These are phyloP conservation scores for Adansonia rubrostipa DNA, from an alignment of 441 rosid genomes.

Conservation along the genomic window DNA sequence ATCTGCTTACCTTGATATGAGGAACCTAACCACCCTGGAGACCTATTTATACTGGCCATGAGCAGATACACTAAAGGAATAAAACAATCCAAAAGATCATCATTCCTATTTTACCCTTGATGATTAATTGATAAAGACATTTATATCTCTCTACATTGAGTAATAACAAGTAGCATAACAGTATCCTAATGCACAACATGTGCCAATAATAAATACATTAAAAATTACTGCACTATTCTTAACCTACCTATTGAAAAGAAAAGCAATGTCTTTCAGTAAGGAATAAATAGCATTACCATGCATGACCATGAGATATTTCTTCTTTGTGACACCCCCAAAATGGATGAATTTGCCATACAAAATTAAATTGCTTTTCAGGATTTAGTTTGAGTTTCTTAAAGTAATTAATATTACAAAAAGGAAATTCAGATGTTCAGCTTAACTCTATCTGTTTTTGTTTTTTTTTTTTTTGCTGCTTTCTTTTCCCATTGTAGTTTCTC, in stretches of 20 bases:
- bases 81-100: conserved; percentile 12
- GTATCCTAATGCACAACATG: conserved; percentile 23
- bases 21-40: conserved; percentile 5
- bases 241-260: neutral
- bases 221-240: conserved; percentile 24
- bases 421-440: neutral
- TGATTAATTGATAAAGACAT: conserved; percentile 22
- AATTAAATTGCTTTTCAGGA: neutral
- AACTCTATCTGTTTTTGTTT: neutral
- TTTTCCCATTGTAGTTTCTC: neutral
- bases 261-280: neutral
- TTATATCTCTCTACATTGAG: neutral
- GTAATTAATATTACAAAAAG: neutral
- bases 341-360: neutral
- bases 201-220: conserved; percentile 6
- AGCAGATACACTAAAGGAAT: neutral
- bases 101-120: conserved; percentile 27
- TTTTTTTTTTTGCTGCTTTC: neutral
- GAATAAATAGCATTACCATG: neutral
- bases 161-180: conserved; percentile 20
- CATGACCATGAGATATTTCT: neutral
- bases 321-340: neutral
- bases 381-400: conserved; percentile 20
- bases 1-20: conserved; percentile 27
- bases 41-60: conserved; percentile 37